These are phyloP conservation scores for Ulmus americana DNA, from an alignment of 331 rosid species.

Conservation along the genomic window DNA sequence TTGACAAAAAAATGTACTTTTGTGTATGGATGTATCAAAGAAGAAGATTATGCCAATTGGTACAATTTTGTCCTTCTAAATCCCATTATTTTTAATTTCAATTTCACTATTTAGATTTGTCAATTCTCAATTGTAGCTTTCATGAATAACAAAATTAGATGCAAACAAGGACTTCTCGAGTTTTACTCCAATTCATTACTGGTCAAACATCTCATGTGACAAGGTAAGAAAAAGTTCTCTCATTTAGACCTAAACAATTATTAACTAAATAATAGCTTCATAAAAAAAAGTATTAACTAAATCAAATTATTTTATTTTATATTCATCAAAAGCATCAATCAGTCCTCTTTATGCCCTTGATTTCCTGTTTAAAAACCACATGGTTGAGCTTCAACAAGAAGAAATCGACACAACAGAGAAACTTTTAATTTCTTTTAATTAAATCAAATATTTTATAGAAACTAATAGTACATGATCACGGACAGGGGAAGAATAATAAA, in stretches of 20 bases:
- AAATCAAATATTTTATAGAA: not conserved
- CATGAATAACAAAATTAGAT: not conserved
- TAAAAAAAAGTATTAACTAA: not conserved
- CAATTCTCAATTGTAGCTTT: not conserved
- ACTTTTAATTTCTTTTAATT: not conserved
- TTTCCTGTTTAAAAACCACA: not conserved
- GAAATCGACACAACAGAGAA: not conserved
- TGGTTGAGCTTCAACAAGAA: slow-evolving; percentile 8
- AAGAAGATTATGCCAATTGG: slow-evolving; percentile 1
- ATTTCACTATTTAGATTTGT: not conserved
- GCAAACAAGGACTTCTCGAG: slow-evolving; percentile 1
- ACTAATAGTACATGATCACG: too few species aligned
- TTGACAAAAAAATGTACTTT: not conserved
- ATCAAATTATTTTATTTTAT: not conserved
- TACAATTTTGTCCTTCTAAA: not conserved
- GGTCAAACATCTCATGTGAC: slow-evolving; percentile 30
- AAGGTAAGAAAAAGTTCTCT: not conserved
- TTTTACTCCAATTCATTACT: not conserved
- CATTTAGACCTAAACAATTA: not conserved
- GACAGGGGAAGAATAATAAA: not conserved
- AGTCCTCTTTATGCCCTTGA: not conserved
- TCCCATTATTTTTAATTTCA: not conserved
- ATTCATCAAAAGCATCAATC: slow-evolving; percentile 1
- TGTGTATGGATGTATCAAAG: not conserved
- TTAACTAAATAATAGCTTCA: not conserved